A percentile compares a stretch with the other conserved stretches of the same genome.
Conservation (phyloP, 257 asterid genomes). For the Nicotiana tabacum region DNA sequence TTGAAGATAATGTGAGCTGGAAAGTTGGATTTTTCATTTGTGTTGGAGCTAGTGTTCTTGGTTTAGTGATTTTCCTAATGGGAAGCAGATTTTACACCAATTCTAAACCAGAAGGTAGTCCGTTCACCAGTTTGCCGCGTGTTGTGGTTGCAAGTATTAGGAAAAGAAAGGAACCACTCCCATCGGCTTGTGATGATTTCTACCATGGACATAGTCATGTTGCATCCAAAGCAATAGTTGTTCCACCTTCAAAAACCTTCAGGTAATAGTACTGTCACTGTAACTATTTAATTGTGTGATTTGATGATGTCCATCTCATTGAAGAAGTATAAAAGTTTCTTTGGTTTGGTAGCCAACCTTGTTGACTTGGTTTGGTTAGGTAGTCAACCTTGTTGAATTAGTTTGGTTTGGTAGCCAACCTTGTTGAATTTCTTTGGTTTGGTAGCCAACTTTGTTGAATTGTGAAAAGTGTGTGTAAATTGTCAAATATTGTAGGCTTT, state of each 20-base stretch:
- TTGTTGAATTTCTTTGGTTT: too few relatives aligned
- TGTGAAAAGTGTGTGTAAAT: too few relatives aligned
- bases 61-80: conserved; percentile 24
- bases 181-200: background rate
- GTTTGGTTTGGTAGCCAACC: too few relatives aligned
- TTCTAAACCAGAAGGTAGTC: conserved; percentile 20
- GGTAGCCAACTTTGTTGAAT: too few relatives aligned
- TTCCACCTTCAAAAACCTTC: conserved; percentile 3
- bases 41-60: conserved; percentile 17
- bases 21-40: conserved; percentile 30
- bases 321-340: too few relatives aligned
- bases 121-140: conserved; percentile 16
- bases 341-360: too few relatives aligned
- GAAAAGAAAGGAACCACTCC: conserved; percentile 9
- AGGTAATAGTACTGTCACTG: background rate
- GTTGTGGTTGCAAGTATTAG: conserved; percentile 10
- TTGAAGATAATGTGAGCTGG: conserved; percentile 50
- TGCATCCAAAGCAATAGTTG: background rate
- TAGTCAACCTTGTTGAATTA: too few relatives aligned
- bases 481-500: too few relatives aligned
- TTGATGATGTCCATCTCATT: too few relatives aligned
- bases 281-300: too few relatives aligned
- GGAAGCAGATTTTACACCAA: conserved; percentile 28
- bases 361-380: too few relatives aligned
- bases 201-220: background rate